Evolutionary conservation across 2,329 filamentous ascomycete species (phyloP).

Genomic region (Botrytis fabae): DNA sequence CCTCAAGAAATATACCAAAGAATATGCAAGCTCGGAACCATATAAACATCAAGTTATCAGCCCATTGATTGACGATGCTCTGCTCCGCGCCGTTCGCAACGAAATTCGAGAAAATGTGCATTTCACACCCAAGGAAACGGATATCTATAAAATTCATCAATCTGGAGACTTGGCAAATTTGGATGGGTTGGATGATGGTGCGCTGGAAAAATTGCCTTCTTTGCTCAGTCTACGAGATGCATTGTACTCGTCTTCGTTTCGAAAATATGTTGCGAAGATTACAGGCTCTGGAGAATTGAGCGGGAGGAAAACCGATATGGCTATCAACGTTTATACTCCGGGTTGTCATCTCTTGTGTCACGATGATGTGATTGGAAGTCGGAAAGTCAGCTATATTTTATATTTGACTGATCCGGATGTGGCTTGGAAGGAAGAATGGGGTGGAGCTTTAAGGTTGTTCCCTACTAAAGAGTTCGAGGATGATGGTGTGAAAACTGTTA

Average conservation of each 20-base stretch:
- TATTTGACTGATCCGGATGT: conserved; percentile 92
- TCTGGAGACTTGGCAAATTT: conserved; percentile 96
- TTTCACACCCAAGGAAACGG: conserved; percentile 97
- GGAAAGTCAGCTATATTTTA: conserved; percentile 93
- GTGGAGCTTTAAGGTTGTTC: conserved; percentile 85
- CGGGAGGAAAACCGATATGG: conserved; percentile 96
- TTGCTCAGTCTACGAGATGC: conserved; percentile 91
- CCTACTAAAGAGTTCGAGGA: conserved; percentile 66
- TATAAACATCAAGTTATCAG: conserved; percentile 95
- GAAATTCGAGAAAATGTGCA: conserved; percentile 90
- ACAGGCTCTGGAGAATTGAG: conserved; percentile 85
- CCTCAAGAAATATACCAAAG: conserved; percentile 58
- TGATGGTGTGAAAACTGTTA: conserved; percentile 72
- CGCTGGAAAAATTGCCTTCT: conserved; percentile 81
- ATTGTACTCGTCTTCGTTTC: conserved; percentile 86
- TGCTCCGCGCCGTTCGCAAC: conserved; percentile 81
- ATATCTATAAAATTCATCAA: conserved; percentile 99
- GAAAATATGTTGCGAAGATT: conserved; percentile 82
- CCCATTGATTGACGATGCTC: conserved; percentile 72
- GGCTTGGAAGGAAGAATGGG: conserved; percentile 89
- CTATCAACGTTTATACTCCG: conserved; percentile 96
- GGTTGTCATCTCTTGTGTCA: conserved; percentile 95
- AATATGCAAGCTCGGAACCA: conserved; percentile 64
- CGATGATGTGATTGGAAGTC: conserved; percentile 97
- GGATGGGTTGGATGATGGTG: conserved; percentile 85